Conservation (phyloP, 2,329 filamentous ascomycete genomes). For the Pseudocercospora pini-densiflorae region DNA sequence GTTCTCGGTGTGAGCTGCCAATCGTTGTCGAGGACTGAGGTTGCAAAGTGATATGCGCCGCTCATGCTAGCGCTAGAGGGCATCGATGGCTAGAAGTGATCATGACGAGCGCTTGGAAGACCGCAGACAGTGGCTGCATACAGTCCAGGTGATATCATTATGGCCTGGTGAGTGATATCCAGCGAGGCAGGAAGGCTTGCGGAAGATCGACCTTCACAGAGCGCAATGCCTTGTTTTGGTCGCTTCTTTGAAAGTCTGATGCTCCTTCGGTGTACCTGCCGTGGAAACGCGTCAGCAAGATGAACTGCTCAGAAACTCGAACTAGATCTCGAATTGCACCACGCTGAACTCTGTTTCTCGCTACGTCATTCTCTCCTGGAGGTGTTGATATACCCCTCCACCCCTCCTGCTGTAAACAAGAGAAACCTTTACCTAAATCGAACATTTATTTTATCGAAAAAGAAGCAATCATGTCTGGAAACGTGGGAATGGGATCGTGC, state of each 20-base stretch:
- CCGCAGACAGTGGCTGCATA: neutral
- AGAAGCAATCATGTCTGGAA: conserved; percentile 41
- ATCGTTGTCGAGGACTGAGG: neutral
- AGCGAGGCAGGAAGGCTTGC: too few species aligned
- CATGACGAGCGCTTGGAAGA: neutral
- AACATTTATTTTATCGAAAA: neutral
- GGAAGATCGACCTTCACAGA: neutral
- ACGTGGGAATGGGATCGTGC: conserved; percentile 44
- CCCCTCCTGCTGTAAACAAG: neutral
- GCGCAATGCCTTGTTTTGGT: neutral
- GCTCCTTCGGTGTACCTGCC: too few species aligned
- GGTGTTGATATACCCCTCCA: conserved; percentile 4
- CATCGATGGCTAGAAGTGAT: neutral
- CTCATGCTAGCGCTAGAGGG: too few species aligned
- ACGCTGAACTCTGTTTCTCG: neutral
- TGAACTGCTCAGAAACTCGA: too few species aligned
- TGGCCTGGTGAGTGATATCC: neutral
- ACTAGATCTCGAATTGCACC: neutral
- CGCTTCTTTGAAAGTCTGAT: neutral
- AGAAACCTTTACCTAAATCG: neutral
- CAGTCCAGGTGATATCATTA: neutral
- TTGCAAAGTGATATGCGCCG: too few species aligned
- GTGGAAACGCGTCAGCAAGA: too few species aligned
- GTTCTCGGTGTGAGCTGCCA: neutral
- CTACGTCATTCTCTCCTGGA: neutral